Evolutionary conservation across 2,329 filamentous ascomycete species (phyloP).

Genomic region (Fusarium austroafricanum): DNA sequence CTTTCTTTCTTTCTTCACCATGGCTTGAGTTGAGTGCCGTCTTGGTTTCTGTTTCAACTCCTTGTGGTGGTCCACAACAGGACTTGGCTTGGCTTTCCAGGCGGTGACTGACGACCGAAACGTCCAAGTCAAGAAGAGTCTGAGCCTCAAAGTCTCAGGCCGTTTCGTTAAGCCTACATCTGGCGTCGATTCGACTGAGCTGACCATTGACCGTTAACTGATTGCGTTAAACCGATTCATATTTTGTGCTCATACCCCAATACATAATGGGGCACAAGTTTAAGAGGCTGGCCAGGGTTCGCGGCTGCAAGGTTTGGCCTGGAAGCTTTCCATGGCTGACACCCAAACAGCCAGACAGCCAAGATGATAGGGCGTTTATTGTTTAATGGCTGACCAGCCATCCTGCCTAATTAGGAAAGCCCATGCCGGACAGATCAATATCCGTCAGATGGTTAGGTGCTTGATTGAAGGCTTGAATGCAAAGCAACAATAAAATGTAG

Average conservation of each 20-base stretch:
- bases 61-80: constrained; percentile 6
- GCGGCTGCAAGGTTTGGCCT: constrained; percentile 1
- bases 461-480: background rate
- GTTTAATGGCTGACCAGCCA: background rate
- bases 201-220: constrained; percentile 14
- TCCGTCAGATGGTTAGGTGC: constrained; percentile 7
- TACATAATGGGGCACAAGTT: constrained; percentile 3
- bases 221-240: background rate
- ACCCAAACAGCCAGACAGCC: background rate
- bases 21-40: constrained; percentile 4
- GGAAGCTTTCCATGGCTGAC: background rate
- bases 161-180: constrained; percentile 9
- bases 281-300: background rate
- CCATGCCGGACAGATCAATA: constrained; percentile 4
- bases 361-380: constrained; percentile 18
- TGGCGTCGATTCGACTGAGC: background rate
- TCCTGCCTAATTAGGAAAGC: constrained; percentile 20
- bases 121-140: constrained; percentile 1
- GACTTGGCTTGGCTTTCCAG: constrained; percentile 16
- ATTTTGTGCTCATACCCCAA: background rate
- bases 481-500: background rate
- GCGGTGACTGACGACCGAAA: constrained; percentile 30
- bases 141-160: constrained; percentile 17
- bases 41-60: constrained; percentile 16
- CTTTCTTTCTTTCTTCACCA: too few relatives aligned